Evolutionary conservation across 2,329 filamentous ascomycete genomes (phyloP), one percentile per base, ranked within the genome.

Genomic region (Colletotrichum agaves): DNA sequence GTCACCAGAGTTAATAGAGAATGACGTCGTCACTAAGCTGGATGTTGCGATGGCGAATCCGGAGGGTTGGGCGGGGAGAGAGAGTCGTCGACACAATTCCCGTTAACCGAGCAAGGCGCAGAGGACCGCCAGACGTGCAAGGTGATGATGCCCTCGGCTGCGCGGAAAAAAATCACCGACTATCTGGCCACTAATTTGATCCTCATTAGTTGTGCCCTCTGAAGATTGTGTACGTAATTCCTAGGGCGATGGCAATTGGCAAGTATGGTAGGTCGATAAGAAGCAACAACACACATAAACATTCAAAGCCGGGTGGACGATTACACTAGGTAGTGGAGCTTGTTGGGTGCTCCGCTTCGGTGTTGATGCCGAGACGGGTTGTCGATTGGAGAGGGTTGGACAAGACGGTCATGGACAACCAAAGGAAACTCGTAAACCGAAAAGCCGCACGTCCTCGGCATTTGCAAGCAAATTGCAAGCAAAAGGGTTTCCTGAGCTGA

Each of bases 241-340:
- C 53, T 12, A 56, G 61, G 61, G 41, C 47, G 58, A 56, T 31
- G 27, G 46, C 44, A 17, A 27, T 65, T 44, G 37, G 61, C 65
- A 8, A 60, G 61, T 47, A 21, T 33, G 65, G 65, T 59, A 68
- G 55, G 61, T 65, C 65, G 65, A 55, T 64, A 50, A 49, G 43
- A 31, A 43, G 43, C 19, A 46, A 55, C 27, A 39, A 52, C n/a
- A 17, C 33, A 27, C 27, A n/a, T 23, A n/a, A n/a, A n/a, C 46
- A 31, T n/a, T 21, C 27, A 23, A 33, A 31, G 23, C n/a, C n/a
- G 23, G 27, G 61, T 60, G 46, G 61, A 60, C 46, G 46, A 44
- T 27, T 39, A 41, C 62, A 46, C 62, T 65, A n/a, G n/a, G n/a
- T n/a, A 65, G 56, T 61, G 62, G 56, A 47, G 37, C 23, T 33